These are phyloP conservation scores for Olyra latifolia DNA, from an alignment of 176 grass and related monocot species.

Conservation along the genomic window DNA sequence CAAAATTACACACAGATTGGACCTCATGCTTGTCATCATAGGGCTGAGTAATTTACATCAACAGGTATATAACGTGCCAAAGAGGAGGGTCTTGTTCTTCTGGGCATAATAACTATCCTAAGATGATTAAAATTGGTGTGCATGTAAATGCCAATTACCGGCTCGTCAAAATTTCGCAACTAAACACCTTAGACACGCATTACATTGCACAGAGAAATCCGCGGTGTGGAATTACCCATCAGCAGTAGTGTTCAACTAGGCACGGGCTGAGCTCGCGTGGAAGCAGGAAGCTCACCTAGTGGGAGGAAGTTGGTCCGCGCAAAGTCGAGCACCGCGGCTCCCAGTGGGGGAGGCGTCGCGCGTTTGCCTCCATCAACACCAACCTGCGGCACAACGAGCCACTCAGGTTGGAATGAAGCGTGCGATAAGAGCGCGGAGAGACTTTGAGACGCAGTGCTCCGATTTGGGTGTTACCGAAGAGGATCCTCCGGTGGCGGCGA, in stretches of 20 bases:
- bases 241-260: background rate
- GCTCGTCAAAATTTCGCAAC: background rate
- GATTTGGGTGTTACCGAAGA: constrained; percentile 29
- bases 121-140: background rate
- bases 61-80: no score
- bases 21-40: background rate
- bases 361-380: constrained; percentile 42
- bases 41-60: no score
- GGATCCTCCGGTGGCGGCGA: constrained; percentile 22
- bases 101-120: no score
- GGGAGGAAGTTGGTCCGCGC: constrained; percentile 82
- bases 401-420: constrained; percentile 20
- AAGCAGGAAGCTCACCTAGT: constrained; percentile 46
- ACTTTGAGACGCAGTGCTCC: background rate
- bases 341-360: constrained; percentile 26
- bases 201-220: background rate
- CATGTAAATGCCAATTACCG: background rate
- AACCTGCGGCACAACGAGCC: constrained; percentile 39
- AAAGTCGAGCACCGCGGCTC: constrained; percentile 45
- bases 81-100: no score
- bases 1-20: background rate
- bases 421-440: background rate
- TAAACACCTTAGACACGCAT: background rate
- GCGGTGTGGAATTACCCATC: background rate
- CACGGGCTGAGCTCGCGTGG: background rate